Base-by-base conservation (phyloP, 2,329 filamentous ascomycete genomes). In the Tolypocladium nubicola region DNA sequence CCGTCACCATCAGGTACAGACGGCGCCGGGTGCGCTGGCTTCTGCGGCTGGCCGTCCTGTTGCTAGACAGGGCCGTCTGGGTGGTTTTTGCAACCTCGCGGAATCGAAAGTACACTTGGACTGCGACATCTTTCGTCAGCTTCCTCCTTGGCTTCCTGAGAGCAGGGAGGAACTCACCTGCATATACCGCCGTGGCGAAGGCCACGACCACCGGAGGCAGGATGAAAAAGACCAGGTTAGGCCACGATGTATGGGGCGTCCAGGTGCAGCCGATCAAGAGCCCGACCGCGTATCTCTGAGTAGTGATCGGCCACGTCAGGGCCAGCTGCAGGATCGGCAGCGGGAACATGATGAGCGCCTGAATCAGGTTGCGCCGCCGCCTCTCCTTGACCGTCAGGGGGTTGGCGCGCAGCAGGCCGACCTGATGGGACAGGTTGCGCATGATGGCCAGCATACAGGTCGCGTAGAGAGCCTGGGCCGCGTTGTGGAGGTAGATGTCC, bases 311-410 rank as follows among this genome's bases (percentile, higher is more conserved):
- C 65, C 75, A 79, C 0, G 75, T 76, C 65, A 79, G 74, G 10
- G 70, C 64, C 8, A 79, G 57, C 68, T 83, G 78, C 40, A 83
- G 37, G 16, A 80, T 10, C 0, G 81, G 80, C 4, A 80, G 58
- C 1, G 79, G 74, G 56, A 84, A 82, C 60, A 85, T 79, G 70
- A 83, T 75, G 59, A 79, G 68, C 4, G 76, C 75, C 61, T 84
- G 80, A 7, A 75, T 58, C 10, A 79, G 57, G 55, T 73, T 75
- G 26, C 75, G 72, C 1, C 70, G 68, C 16, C 70, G 70, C 57
- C 68, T 73, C 68, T 83, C 79, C 4, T 59, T 62, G 21, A 66
- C 61, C 1, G 71, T 73, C 7, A 77, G 67, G 6, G 71, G 69
- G 53, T 70, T 69, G 30, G 72, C 75, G 2, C 77, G 70, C 55